Percentiles rank a stretch among this genome's conserved stretches.
These are phyloP conservation scores for Paramecium sonneborni DNA, from an alignment of 73 alveolate genomes.

Conservation along the genomic window DNA sequence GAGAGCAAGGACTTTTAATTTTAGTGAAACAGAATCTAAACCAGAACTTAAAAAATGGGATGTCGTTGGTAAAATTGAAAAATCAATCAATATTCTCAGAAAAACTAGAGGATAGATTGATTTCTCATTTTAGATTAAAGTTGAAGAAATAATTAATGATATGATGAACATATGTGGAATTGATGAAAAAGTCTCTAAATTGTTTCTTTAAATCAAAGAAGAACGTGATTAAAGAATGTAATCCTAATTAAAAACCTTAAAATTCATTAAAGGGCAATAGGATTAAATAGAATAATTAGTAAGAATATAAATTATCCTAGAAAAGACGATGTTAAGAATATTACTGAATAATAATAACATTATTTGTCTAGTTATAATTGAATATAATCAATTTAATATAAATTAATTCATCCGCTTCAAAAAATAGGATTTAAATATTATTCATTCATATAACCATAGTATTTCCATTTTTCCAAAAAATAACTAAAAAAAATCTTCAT, in stretches of 20 bases:
- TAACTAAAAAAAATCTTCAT: neutral
- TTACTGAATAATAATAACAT: neutral
- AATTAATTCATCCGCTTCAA: neutral
- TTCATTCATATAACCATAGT: no score
- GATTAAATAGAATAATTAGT: conserved; percentile 11
- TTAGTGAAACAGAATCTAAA: neutral
- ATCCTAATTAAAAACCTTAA: neutral
- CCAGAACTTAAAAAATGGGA: neutral
- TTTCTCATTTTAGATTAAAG: neutral
- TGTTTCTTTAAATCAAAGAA: neutral
- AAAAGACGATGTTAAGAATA: neutral
- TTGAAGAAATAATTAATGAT: neutral
- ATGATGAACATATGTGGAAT: neutral
- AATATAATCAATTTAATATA: neutral
- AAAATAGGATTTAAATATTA: no score
- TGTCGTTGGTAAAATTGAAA: neutral
- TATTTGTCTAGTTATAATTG: neutral
- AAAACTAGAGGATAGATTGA: conserved; percentile 18
- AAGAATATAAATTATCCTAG: neutral
- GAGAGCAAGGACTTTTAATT: neutral
- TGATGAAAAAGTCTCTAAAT: neutral
- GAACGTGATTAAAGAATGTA: neutral
- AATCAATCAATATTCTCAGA: neutral
- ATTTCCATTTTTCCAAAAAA: no score
- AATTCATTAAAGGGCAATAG: neutral